Evolutionary conservation across 2,329 filamentous ascomycete species (phyloP).

Genomic region (Calonectria multiphialidica): DNA sequence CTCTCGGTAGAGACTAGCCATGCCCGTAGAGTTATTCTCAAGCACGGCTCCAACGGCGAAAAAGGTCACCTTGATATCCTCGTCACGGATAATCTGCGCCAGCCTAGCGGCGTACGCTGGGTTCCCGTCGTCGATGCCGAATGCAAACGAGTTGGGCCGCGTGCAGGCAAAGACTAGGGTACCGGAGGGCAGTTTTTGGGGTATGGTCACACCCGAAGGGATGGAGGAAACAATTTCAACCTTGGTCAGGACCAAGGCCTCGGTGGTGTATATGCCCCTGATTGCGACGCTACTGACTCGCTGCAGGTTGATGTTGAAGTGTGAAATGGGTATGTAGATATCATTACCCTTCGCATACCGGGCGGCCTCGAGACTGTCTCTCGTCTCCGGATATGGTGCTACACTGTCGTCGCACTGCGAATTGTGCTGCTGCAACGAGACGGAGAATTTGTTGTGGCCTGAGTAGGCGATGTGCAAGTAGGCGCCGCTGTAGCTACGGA

Average conservation of each 20-base stretch:
- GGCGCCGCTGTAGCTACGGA: conserved; percentile 68
- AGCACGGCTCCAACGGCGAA: conserved; percentile 77
- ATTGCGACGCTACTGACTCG: conserved; percentile 71
- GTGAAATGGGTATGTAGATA: conserved; percentile 75
- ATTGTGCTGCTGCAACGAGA: conserved; percentile 77
- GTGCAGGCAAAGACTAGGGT: conserved; percentile 73
- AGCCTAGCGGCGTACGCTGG: conserved; percentile 57
- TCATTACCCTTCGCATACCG: conserved; percentile 67
- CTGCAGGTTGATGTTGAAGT: conserved; percentile 72
- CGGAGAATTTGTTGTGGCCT: conserved; percentile 72
- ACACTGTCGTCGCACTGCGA: conserved; percentile 65
- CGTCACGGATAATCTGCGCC: conserved; percentile 72
- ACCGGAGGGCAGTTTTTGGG: conserved; percentile 71
- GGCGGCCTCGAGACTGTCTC: conserved; percentile 74
- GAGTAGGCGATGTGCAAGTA: conserved; percentile 75
- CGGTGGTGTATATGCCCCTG: conserved; percentile 71
- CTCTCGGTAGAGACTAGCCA: conserved; percentile 73
- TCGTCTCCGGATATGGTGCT: conserved; percentile 74
- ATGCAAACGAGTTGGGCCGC: conserved; percentile 77
- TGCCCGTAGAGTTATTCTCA: conserved; percentile 68
- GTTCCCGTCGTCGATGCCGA: conserved; percentile 78
- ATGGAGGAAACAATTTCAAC: conserved; percentile 71
- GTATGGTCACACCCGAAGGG: conserved; percentile 64
- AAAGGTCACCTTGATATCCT: conserved; percentile 75
- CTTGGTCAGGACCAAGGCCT: conserved; percentile 63